A percentile compares a stretch with the other conserved stretches of the same genome.
Evolutionary conservation across 2,329 filamentous ascomycete genomes (phyloP).

Genomic region (Penicillium sclerotiorum): DNA sequence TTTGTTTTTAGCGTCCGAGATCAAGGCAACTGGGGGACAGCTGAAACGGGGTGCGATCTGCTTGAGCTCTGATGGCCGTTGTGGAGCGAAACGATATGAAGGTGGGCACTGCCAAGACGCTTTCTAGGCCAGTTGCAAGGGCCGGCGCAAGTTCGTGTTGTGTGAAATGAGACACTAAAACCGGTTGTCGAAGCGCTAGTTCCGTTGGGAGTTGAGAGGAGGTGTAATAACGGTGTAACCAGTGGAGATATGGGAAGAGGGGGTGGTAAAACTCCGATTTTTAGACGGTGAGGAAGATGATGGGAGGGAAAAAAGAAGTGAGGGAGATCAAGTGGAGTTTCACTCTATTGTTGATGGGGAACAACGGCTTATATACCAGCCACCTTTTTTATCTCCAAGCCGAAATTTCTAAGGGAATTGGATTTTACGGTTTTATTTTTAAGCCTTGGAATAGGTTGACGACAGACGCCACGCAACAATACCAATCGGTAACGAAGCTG

Average conservation of each 20-base stretch:
- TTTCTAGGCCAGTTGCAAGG: slow-evolving; percentile 7
- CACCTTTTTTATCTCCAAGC: no score
- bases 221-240: background rate
- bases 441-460: no score
- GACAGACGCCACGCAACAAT: no score
- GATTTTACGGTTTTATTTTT: no score
- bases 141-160: slow-evolving; percentile 6
- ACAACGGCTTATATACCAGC: no score
- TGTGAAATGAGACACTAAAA: slow-evolving; percentile 11
- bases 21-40: slow-evolving; percentile 24
- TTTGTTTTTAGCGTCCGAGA: slow-evolving; percentile 34
- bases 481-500: no score
- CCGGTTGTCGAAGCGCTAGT: slow-evolving; percentile 4
- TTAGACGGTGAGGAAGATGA: no score
- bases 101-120: slow-evolving; percentile 34
- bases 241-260: background rate
- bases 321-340: no score
- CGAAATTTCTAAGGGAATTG: no score
- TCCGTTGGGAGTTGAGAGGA: background rate
- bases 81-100: slow-evolving; percentile 24
- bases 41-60: slow-evolving; percentile 34
- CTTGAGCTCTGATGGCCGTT: slow-evolving; percentile 19
- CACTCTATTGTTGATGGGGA: no score
- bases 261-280: background rate
- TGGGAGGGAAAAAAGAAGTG: no score